Evolutionary conservation across 305 asterid species (phyloP).

Genomic region (Fraxinus angustifolia): DNA sequence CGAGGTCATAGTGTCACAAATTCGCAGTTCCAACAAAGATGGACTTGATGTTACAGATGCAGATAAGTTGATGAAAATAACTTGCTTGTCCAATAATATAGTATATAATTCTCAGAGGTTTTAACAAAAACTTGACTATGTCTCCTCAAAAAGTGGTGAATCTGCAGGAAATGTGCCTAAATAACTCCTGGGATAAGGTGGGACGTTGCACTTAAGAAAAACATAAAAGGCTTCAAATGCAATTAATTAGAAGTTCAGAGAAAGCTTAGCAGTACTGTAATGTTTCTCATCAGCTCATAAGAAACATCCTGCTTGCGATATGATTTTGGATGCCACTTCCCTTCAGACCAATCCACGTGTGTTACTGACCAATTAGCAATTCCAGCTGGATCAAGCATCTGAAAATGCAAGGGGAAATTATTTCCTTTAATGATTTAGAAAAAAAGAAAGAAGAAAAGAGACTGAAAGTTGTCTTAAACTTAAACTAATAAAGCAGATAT

Average conservation of each 20-base stretch:
- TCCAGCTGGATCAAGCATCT: constrained; percentile 49
- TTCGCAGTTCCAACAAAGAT: not conserved
- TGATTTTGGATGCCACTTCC: constrained; percentile 59
- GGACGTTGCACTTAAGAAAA: not conserved
- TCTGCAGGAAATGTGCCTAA: not conserved
- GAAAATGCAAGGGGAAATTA: constrained; percentile 6
- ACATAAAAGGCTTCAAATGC: not conserved
- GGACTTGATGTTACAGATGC: not conserved
- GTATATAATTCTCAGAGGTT: not conserved
- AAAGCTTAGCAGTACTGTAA: constrained; percentile 34
- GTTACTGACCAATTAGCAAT: constrained; percentile 54
- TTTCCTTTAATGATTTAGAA: not conserved
- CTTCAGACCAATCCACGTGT: constrained; percentile 61
- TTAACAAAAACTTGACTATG: not conserved
- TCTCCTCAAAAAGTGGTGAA: not conserved
- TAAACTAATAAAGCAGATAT: not conserved
- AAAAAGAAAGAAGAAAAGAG: not conserved
- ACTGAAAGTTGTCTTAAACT: constrained; percentile 15
- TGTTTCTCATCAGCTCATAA: constrained; percentile 38
- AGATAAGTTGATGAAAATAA: not conserved
- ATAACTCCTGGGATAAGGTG: not conserved
- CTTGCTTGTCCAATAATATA: not conserved
- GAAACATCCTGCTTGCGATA: constrained; percentile 37
- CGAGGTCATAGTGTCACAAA: not conserved
- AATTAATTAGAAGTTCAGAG: not conserved